Conservation (phyloP, 805 yeast species). For the Metschnikowia sp. region DNA sequence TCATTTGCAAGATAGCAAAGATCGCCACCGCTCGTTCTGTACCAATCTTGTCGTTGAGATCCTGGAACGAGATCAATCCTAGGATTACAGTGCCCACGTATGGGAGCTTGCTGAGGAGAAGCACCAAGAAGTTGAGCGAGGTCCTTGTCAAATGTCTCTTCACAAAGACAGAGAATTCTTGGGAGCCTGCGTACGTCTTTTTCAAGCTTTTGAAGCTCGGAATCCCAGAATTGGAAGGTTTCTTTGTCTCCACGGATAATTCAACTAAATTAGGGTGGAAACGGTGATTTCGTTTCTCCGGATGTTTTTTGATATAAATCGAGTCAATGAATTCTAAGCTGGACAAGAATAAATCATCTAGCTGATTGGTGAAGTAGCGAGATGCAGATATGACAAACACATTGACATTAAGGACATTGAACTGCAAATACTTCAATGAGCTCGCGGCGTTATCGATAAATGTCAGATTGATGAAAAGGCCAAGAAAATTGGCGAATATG, state of each 20-base stretch:
- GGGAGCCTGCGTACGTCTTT: conserved; percentile 15
- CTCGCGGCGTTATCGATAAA: conserved; percentile 9
- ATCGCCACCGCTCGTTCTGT: conserved; percentile 40
- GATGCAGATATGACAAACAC: conserved; percentile 38
- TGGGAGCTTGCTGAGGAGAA: conserved; percentile 38
- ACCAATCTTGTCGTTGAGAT: conserved; percentile 45
- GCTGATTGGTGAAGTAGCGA: conserved; percentile 33
- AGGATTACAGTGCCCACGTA: conserved; percentile 40
- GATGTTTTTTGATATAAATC: conserved; percentile 30
- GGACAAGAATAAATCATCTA: conserved; percentile 38
- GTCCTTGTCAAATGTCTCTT: conserved; percentile 17
- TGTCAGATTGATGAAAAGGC: conserved; percentile 4
- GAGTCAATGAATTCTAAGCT: conserved; percentile 40
- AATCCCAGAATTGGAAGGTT: neutral
- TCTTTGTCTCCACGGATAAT: conserved; percentile 7
- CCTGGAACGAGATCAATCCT: conserved; percentile 42
- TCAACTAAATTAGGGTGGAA: conserved; percentile 16
- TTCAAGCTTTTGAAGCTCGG: conserved; percentile 4
- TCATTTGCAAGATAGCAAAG: conserved; percentile 29
- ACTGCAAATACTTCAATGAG: conserved; percentile 28
- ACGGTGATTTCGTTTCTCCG: conserved; percentile 19
- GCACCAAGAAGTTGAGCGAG: conserved; percentile 29
- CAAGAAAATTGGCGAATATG: conserved; percentile 7
- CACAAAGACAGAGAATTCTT: conserved; percentile 20
- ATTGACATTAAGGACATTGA: conserved; percentile 37